A percentile compares a stretch with the other conserved stretches of the same genome.
phyloP scores from a whole-genome alignment of 2,329 filamentous ascomycete species.

The Paramyrothecium sp. region DNA sequence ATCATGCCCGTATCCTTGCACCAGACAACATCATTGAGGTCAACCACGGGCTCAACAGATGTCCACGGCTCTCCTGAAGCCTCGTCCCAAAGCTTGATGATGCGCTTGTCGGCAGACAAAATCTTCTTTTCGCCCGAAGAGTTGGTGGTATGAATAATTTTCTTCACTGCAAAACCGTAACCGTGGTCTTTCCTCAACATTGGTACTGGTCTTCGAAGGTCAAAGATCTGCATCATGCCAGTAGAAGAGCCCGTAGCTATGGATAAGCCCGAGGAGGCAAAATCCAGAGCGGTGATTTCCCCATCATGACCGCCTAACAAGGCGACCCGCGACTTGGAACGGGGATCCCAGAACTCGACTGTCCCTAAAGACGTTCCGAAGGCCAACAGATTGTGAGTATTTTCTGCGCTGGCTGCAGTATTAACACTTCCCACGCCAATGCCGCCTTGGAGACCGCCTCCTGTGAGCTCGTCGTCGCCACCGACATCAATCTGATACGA shows the following conservation, averaged over 20 bases:
- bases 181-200: slow-evolving; percentile 92
- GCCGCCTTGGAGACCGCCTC: slow-evolving; percentile 79
- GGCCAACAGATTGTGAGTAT: slow-evolving; percentile 83
- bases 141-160: slow-evolving; percentile 70
- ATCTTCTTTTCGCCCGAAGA: slow-evolving; percentile 81
- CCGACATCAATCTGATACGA: slow-evolving; percentile 91
- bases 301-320: slow-evolving; percentile 67
- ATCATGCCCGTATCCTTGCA: slow-evolving; percentile 92
- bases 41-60: slow-evolving; percentile 89
- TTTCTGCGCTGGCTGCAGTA: slow-evolving; percentile 80
- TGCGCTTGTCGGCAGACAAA: slow-evolving; percentile 87
- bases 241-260: slow-evolving; percentile 84
- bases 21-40: slow-evolving; percentile 93
- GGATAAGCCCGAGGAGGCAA: slow-evolving; percentile 78
- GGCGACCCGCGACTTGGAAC: slow-evolving; percentile 78
- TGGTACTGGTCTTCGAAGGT: slow-evolving; percentile 83
- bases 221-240: slow-evolving; percentile 87
- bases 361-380: slow-evolving; percentile 96
- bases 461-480: slow-evolving; percentile 71
- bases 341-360: slow-evolving; percentile 93
- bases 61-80: slow-evolving; percentile 86
- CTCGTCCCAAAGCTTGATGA: slow-evolving; percentile 96
- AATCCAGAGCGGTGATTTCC: slow-evolving; percentile 85
- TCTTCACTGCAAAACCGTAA: slow-evolving; percentile 90
- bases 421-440: slow-evolving; percentile 86